Base-by-base conservation (phyloP, 202 grass and related monocot genomes). In the Elaeis oleifera region DNA sequence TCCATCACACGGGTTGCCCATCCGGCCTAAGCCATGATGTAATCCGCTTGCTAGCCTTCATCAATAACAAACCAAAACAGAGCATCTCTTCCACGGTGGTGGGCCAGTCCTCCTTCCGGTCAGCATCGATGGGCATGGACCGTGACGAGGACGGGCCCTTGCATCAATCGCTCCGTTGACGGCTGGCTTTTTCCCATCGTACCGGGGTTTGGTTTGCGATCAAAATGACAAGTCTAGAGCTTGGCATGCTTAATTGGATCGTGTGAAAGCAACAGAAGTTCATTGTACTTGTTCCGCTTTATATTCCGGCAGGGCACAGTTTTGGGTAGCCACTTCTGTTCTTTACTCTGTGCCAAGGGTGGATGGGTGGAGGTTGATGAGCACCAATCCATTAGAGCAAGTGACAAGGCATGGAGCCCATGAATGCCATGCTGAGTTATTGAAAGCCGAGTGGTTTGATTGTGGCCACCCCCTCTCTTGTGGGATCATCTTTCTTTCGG, bases 261-360 rank as follows among this genome's bases (percentile, higher is more conserved):
- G 50, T 55, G 63, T 2, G 64, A 83, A 64, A 64, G 53, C 59
- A 64, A 83, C 23, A 17, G 14, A 16, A 59, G 48, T 78, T 16
- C 70, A 65, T 50, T 65, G 65, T 66, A 74, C 70, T 65, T 83
- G 70, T 16, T 20, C 28, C 31, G 54, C 39, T 59, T 71, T 17
- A 64, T 70, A 28, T 59, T 53, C 18, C 26, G 18, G 18, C 25
- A 49, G 69, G 51, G 50, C 18, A 32, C 24, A 18, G 50, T 58
- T 13, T 44, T 44, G 36, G 36, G 9, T 13, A 2, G 36, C 36
- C 3, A 44, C 9, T 14, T 44, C 6, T 11, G 2, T 44, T 44
- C 9, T 44, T 3, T 13, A 44, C 36, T 44, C 0, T 0, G 36
- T 44, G 36, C 36, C 36, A 13, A 14, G 36, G 11, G 2, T 14